Evolutionary conservation across 345 rosid genomes (phyloP).

Genomic region (Carallia pectinifolia): DNA sequence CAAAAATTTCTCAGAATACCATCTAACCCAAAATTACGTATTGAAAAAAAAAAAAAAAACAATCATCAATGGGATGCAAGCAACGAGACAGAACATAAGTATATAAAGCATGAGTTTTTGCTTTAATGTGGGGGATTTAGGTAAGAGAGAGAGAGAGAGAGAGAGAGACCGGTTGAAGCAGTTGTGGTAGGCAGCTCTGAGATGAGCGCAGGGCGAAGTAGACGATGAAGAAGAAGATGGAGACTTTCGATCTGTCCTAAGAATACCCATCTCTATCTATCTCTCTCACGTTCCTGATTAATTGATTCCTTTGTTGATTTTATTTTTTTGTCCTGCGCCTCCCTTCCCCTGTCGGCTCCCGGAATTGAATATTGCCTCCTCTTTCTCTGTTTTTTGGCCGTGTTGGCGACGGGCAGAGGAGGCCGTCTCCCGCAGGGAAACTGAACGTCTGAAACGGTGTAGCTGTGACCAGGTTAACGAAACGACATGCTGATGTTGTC

Average conservation of each 20-base stretch:
- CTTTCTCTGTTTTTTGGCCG: no score
- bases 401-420: no score
- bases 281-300: background rate
- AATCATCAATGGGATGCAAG: background rate
- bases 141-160: background rate
- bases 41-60: background rate
- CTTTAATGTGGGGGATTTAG: background rate
- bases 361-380: no score
- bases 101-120: no score
- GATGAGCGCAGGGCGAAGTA: constrained; percentile 71
- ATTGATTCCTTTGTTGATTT: no score
- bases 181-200: constrained; percentile 67
- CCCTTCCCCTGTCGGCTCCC: no score
- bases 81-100: background rate
- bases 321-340: no score
- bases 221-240: constrained; percentile 32
- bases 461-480: no score
- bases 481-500: no score
- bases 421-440: no score
- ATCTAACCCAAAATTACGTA: constrained; percentile 34
- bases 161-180: constrained; percentile 71
- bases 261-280: constrained; percentile 9
- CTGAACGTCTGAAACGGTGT: no score
- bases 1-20: constrained; percentile 85
- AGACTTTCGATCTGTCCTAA: constrained; percentile 3